phyloP scores from a whole-genome alignment of 768 basidiomycete species.

The Tylopilus vinaceipallidus region DNA sequence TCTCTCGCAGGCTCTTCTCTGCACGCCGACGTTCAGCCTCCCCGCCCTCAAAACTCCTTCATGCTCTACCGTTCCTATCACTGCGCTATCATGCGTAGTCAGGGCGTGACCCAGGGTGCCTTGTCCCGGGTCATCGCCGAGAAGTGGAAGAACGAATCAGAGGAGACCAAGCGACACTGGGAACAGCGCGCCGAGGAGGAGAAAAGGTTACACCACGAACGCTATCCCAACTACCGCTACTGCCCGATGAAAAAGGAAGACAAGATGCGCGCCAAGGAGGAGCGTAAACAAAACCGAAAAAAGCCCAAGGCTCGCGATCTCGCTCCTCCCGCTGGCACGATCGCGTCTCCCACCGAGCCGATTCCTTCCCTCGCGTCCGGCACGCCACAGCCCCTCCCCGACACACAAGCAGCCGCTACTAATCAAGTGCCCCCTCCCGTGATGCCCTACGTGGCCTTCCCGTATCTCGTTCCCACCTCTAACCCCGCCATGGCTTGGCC shows the following conservation, averaged over 20 bases:
- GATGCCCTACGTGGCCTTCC: too few species aligned
- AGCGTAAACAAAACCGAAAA: conserved; percentile 35
- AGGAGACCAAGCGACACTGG: conserved; percentile 46
- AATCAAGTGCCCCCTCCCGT: too few species aligned
- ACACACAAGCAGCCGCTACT: too few species aligned
- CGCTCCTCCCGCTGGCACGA: not conserved
- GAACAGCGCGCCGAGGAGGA: conserved; percentile 52
- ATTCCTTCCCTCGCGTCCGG: not conserved
- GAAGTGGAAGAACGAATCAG: conserved; percentile 61
- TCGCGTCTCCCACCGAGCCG: not conserved
- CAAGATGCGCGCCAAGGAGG: conserved; percentile 41
- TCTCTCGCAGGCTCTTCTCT: not conserved
- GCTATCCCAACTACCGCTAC: conserved; percentile 59
- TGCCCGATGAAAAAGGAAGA: conserved; percentile 54
- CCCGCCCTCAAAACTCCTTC: conserved; percentile 57
- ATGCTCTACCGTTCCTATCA: conserved; percentile 74
- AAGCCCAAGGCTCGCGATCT: conserved; percentile 22
- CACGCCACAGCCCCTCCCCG: not conserved
- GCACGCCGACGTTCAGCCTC: conserved; percentile 47
- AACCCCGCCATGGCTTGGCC: conserved; percentile 12
- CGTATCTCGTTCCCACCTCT: conserved; percentile 1
- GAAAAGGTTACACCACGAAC: conserved; percentile 49
- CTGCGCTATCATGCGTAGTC: conserved; percentile 26
- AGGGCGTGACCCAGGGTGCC: conserved; percentile 51
- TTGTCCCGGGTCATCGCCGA: conserved; percentile 62